Conservation (phyloP, 2,329 filamentous ascomycete species). For the Fusarium globosum region DNA sequence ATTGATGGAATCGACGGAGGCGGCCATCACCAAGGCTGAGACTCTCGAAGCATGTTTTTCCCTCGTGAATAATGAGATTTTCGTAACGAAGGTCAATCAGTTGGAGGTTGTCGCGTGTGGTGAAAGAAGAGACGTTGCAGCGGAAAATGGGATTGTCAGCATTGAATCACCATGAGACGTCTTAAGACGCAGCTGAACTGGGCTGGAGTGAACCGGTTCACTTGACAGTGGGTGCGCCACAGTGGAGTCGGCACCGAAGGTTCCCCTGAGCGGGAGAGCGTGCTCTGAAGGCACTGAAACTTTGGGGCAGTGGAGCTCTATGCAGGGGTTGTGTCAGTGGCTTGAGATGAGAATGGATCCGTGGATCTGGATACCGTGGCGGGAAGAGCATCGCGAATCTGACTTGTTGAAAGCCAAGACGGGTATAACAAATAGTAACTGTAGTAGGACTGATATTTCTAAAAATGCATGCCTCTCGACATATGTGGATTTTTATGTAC, state of each 20-base stretch:
- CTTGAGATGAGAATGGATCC: constrained; percentile 17
- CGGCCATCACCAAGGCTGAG: constrained; percentile 43
- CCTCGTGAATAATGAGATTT: not conserved
- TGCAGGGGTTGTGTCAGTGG: constrained; percentile 30
- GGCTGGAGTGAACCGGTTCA: constrained; percentile 7
- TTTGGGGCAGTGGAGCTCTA: constrained; percentile 23
- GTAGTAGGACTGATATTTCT: not conserved
- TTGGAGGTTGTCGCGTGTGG: not conserved
- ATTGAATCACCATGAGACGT: constrained; percentile 4
- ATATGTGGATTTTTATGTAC: rapidly evolving
- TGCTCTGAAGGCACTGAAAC: constrained; percentile 30
- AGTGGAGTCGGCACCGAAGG: constrained; percentile 18
- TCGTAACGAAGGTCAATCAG: not conserved
- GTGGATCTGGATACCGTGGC: constrained; percentile 22
- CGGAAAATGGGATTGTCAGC: not conserved
- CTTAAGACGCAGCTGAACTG: not conserved
- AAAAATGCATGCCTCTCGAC: too few relatives aligned
- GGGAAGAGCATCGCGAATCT: constrained; percentile 24
- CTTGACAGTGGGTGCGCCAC: constrained; percentile 25
- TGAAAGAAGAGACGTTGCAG: constrained; percentile 14
- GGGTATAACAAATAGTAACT: not conserved
- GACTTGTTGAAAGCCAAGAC: not conserved
- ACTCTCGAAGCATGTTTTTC: constrained; percentile 37
- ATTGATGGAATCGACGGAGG: constrained; percentile 39
- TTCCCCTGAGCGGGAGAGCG: constrained; percentile 32